These are phyloP conservation scores for Moesziomyces globuligerus DNA, from an alignment of 1,284 basidiomycete genomes.

Conservation along the genomic window DNA sequence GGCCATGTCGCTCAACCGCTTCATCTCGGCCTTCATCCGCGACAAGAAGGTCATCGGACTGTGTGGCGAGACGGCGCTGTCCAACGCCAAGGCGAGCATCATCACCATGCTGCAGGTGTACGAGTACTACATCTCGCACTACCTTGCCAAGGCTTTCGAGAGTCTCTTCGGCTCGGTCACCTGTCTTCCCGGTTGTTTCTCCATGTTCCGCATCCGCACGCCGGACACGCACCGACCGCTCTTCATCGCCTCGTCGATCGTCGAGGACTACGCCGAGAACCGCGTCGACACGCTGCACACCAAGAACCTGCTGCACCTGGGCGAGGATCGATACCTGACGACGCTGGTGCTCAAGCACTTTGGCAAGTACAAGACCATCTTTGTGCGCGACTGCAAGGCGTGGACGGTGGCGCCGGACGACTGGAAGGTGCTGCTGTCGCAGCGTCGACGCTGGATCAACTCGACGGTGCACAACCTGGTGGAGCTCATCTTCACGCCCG, in stretches of 20 bases:
- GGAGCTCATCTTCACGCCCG: slow-evolving; percentile 89
- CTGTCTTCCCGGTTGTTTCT: slow-evolving; percentile 81
- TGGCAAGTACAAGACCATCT: slow-evolving; percentile 80
- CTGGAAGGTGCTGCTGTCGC: slow-evolving; percentile 93
- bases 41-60: slow-evolving; percentile 93
- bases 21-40: slow-evolving; percentile 84
- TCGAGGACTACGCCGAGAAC: slow-evolving; percentile 93
- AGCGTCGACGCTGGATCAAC: slow-evolving; percentile 99
- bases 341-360: slow-evolving; percentile 84
- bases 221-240: slow-evolving; percentile 67
- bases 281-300: slow-evolving; percentile 94
- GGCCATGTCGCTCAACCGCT: slow-evolving; percentile 82
- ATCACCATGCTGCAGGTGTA: slow-evolving; percentile 96
- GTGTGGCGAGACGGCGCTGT: slow-evolving; percentile 89
- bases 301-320: slow-evolving; percentile 88
- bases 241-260: slow-evolving; percentile 79
- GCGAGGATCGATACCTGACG: slow-evolving; percentile 98
- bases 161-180: slow-evolving; percentile 95
- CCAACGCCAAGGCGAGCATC: slow-evolving; percentile 90
- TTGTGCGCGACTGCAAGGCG: slow-evolving; percentile 90
- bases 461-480: slow-evolving; percentile 97
- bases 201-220: slow-evolving; percentile 66
- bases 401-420: slow-evolving; percentile 72
- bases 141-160: slow-evolving; percentile 98
- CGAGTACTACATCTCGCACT: slow-evolving; percentile 70